These are phyloP conservation scores for Athelia psychrophila DNA, from an alignment of 1,284 basidiomycete genomes.

Conservation along the genomic window DNA sequence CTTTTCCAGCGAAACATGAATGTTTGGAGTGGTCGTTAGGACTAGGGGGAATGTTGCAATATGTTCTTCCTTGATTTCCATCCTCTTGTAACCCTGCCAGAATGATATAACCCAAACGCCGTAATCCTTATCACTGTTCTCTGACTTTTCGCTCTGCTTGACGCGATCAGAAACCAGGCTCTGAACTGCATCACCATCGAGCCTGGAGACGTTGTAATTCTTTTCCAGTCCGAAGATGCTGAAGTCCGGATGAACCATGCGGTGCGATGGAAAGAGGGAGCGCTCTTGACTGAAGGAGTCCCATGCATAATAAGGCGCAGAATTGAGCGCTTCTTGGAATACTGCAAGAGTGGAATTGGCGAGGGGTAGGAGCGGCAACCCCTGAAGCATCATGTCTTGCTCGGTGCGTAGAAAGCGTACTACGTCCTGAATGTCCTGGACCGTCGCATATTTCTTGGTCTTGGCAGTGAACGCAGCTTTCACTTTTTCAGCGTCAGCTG, in stretches of 20 bases:
- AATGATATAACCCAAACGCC: conserved; percentile 21
- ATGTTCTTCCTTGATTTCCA: conserved; percentile 5
- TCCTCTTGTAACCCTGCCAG: conserved; percentile 17
- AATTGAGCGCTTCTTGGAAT: conserved; percentile 11
- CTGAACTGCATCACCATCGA: conserved; percentile 16
- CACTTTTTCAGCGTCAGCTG: not conserved
- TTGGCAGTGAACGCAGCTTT: too few species aligned
- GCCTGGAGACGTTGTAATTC: conserved; percentile 19
- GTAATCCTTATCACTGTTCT: conserved; percentile 1
- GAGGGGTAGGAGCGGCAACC: conserved; percentile 31
- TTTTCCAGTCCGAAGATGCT: conserved; percentile 11
- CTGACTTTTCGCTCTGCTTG: conserved; percentile 3
- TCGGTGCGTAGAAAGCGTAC: conserved; percentile 19
- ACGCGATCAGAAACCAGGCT: conserved; percentile 18
- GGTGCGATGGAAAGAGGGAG: conserved; percentile 16
- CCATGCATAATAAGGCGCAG: conserved; percentile 18
- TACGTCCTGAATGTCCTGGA: conserved; percentile 16
- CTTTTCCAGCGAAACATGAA: too few species aligned
- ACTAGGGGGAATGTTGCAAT: conserved; percentile 24
- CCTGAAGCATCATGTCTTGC: conserved; percentile 13
- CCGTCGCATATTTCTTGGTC: conserved; percentile 1
- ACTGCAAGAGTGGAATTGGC: conserved; percentile 23
- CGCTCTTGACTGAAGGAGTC: conserved; percentile 2
- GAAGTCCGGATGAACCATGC: conserved; percentile 25
- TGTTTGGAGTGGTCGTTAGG: conserved; percentile 13